Evolutionary conservation across 345 rosid species (phyloP), one percentile per base, ranked within the genome.

Genomic region (Crucihimalaya himalaica): DNA sequence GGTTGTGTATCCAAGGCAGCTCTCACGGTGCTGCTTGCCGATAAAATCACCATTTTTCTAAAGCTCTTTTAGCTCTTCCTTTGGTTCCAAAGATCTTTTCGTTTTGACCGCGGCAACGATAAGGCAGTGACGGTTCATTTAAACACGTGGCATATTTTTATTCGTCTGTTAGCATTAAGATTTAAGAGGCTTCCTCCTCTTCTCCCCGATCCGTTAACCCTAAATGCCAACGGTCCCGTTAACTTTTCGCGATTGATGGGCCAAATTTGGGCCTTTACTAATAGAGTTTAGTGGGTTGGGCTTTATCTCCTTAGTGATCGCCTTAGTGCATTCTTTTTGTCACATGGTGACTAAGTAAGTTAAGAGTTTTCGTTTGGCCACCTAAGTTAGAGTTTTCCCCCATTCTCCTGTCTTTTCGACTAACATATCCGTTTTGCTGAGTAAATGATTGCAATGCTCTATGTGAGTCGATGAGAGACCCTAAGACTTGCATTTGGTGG

Each of bases 1-100:
- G 83, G 85, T 28, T 84, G 89, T 58, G 87, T 88, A 82, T 89
- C 98, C 80, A 84, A 87, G 8, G 95, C 84, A 78, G 90, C 92
- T 79, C 82, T 82, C 62, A 84, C 80, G 34, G 73, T 76, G 51
- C 75, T 56, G 72, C 71, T 68, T 71, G 61, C 74, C 43, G 79
- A 75, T 70, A 82, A 39, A 62, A 54, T 70, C 57, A 61, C 63
- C 87, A 82, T 84, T 74, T 73, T 43, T 15, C 0, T 16, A 1
- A 71, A 58, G 60, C 58, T 6, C 0, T 28, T n/a, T 28, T 3
- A 0, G 25, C 25, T 18, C n/a, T 18, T 4, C 16, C 25, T 6
- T 1, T 7, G 3, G 10, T 37, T 11, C 39, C 40, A 15, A 20
- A 3, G 8, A 6, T 18, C 43, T 54, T 0, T 40, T 29, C 27